These are phyloP conservation scores for Boletus tylopilopsis DNA, from an alignment of 768 basidiomycete species.

Conservation along the genomic window DNA sequence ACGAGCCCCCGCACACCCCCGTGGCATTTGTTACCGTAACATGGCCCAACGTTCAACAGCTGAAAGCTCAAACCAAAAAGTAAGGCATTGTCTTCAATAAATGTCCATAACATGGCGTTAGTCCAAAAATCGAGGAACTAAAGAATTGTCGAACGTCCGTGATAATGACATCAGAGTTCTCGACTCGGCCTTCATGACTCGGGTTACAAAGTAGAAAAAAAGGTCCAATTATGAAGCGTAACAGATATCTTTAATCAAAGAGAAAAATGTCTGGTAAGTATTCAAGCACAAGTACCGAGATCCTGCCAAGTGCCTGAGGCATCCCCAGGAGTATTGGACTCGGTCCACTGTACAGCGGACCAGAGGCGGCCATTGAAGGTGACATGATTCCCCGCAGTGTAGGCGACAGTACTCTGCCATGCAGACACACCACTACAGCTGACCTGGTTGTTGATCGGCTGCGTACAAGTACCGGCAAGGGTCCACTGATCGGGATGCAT, in stretches of 20 bases:
- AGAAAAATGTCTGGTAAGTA: not conserved
- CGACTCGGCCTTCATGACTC: too few relatives aligned
- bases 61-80: not conserved
- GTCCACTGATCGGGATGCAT: conserved; percentile 19
- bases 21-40: not conserved
- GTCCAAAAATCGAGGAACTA: too few relatives aligned
- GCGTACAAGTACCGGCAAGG: conserved; percentile 4
- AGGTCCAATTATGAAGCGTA: not conserved
- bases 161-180: too few relatives aligned
- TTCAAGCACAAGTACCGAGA: conserved; percentile 18
- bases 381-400: conserved; percentile 14
- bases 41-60: not conserved
- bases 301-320: conserved; percentile 26
- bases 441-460: conserved; percentile 22
- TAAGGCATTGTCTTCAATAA: not conserved
- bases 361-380: conserved; percentile 18
- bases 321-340: conserved; percentile 22
- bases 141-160: too few relatives aligned
- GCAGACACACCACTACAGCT: conserved; percentile 18
- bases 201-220: too few relatives aligned
- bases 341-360: conserved; percentile 23
- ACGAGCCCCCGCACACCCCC: conserved; percentile 21
- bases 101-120: too few relatives aligned
- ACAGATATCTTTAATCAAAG: not conserved
- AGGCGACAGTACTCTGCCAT: conserved; percentile 18